Conservation (phyloP, 2,329 filamentous ascomycete species). For the Fusarium sp. region DNA sequence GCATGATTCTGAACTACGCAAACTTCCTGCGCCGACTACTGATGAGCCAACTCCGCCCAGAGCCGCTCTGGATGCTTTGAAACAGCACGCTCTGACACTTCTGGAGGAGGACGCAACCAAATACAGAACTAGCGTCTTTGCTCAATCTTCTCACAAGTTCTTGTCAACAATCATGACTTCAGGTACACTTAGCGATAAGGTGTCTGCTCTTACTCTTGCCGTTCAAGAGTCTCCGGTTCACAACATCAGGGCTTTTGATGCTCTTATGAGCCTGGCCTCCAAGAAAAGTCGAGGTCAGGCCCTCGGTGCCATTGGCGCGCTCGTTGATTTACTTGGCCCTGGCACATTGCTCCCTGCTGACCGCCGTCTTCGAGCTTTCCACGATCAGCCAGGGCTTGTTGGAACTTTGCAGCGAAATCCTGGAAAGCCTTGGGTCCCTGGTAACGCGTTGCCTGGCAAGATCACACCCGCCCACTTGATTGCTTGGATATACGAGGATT, state of each 20-base stretch:
- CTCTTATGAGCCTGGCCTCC: constrained; percentile 80
- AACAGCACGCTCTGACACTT: constrained; percentile 76
- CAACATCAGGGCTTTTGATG: constrained; percentile 89
- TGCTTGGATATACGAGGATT: constrained; percentile 92
- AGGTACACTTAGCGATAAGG: constrained; percentile 95
- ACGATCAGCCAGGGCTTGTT: constrained; percentile 79
- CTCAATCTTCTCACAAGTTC: constrained; percentile 92
- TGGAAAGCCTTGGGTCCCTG: constrained; percentile 68
- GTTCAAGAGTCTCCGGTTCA: constrained; percentile 97
- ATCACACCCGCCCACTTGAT: constrained; percentile 82
- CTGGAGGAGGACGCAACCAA: constrained; percentile 79
- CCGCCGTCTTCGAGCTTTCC: constrained; percentile 82
- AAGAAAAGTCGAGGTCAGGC: constrained; percentile 95
- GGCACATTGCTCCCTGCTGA: constrained; percentile 85
- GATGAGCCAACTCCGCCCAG: constrained; percentile 56
- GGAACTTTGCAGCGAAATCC: constrained; percentile 72
- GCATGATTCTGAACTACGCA: constrained; percentile 57
- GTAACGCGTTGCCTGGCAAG: constrained; percentile 76
- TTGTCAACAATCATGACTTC: constrained; percentile 97
- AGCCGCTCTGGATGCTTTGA: constrained; percentile 60
- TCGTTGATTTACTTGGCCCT: constrained; percentile 93
- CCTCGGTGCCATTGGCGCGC: constrained; percentile 87
- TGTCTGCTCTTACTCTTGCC: constrained; percentile 92
- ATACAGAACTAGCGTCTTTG: constrained; percentile 78
- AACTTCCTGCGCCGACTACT: constrained; percentile 55